Base-by-base conservation (phyloP, 352 stramenopile genomes). In the Phytophthora sojae region DNA sequence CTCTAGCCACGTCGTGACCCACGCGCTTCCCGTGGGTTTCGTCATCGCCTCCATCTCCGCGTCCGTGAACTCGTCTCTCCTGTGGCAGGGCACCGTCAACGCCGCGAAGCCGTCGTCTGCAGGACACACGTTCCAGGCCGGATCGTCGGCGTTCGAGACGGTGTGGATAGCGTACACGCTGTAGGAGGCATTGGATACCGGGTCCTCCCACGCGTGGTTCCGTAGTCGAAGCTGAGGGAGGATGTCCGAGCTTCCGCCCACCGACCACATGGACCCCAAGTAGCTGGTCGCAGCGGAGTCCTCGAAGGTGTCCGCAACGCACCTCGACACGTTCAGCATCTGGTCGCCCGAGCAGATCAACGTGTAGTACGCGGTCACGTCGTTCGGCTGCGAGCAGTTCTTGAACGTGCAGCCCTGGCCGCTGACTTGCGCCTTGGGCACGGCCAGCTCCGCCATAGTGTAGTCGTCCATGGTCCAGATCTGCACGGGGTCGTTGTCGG, bases 261-360 rank as follows among this genome's bases (percentile, higher is more conserved):
- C 70, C 5, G 65, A 67, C 71, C 71, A 77, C 71, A 77, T 75
- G 5, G 77, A 69, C 45, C 61, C 57, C 61, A 81, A 57, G 26
- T 57, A 64, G 6, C 54, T 62, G 12, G 19, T 42, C 0, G 61
- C 58, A 19, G 61, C 61, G 17, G 61, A 61, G 21, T 66, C 61
- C 3, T 67, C 60, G 42, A 66, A 75, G 6, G 56, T 67, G 21
- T 82, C 77, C 6, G 56, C 69, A 0, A 74, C 71, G n/a, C 79
- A 85, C n/a, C 71, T 68, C 14, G 67, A 54, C 3, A 76, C 76
- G 6, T 57, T 67, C 21, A 82, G 59, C 76, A 86, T 85, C 47
- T 82, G 62, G 1, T 32, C n/a, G n/a, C 74, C 77, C 3, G 67
- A 75, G 51, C 77, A 86, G 15, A 67, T 79, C 0, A 71, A 30